Conservation (phyloP, 140 eudicot species). For the Bidens hawaiensis region DNA sequence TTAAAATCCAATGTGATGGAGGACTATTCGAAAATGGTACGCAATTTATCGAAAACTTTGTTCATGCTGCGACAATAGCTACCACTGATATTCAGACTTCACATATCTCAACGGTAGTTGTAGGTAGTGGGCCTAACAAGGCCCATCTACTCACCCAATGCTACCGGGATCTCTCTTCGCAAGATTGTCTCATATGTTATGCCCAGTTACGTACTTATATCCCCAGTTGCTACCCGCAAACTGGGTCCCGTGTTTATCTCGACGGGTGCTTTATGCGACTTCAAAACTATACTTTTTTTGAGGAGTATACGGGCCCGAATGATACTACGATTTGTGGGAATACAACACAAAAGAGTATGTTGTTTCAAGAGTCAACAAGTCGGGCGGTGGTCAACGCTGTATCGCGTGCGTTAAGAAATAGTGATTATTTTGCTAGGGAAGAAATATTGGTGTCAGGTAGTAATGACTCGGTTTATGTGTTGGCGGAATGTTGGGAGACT, state of each 20-base stretch:
- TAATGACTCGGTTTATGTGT: slow-evolving; percentile 42
- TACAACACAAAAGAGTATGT: slow-evolving; percentile 1
- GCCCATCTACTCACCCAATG: slow-evolving; percentile 46
- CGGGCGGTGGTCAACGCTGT: slow-evolving; percentile 24
- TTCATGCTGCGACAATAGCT: slow-evolving; percentile 1
- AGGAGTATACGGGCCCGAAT: slow-evolving; percentile 19
- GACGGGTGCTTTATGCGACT: slow-evolving; percentile 69
- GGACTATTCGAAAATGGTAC: not conserved
- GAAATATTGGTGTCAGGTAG: slow-evolving; percentile 24
- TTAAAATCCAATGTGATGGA: not conserved
- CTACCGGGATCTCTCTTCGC: slow-evolving; percentile 39
- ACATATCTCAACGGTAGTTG: slow-evolving; percentile 1
- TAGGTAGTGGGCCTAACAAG: not conserved
- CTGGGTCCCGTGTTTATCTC: slow-evolving; percentile 44
- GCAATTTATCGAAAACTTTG: not conserved
- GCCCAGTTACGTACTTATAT: slow-evolving; percentile 52
- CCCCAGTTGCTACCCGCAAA: slow-evolving; percentile 58
- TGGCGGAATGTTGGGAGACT: slow-evolving; percentile 68
- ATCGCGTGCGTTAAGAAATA: slow-evolving; percentile 4
- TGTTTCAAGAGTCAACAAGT: slow-evolving; percentile 1
- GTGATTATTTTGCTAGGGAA: slow-evolving; percentile 32
- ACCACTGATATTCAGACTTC: slow-evolving; percentile 5
- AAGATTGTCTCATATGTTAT: slow-evolving; percentile 63
- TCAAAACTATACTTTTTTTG: slow-evolving; percentile 41
- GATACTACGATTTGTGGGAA: slow-evolving; percentile 25